These are phyloP conservation scores for Tillandsia fasciculata DNA, from an alignment of 176 grass and related monocot species.

Conservation along the genomic window DNA sequence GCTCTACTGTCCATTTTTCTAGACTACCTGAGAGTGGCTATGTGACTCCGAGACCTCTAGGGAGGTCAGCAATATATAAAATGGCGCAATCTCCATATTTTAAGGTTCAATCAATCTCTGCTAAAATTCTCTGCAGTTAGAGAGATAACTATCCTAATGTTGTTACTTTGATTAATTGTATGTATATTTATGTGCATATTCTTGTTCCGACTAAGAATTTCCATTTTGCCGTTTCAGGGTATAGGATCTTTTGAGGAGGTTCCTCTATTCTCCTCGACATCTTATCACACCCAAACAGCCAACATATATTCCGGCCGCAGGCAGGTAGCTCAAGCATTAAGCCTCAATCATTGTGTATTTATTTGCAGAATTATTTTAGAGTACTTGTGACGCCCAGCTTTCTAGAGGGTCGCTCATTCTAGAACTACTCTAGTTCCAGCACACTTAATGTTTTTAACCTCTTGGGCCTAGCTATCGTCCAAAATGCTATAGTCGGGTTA, in stretches of 20 bases:
- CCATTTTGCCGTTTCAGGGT: slow-evolving; percentile 23
- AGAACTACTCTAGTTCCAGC: no score
- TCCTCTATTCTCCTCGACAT: slow-evolving; percentile 21
- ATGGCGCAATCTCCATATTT: slow-evolving; percentile 56
- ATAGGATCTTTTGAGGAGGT: slow-evolving; percentile 25
- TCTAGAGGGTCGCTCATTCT: no score
- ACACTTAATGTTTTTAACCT: no score
- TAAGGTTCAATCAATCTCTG: slow-evolving; percentile 26
- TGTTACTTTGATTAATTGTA: not conserved
- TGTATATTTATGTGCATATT: not conserved
- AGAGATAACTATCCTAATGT: slow-evolving; percentile 1
- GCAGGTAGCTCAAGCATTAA: slow-evolving; percentile 31
- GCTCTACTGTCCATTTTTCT: slow-evolving; percentile 25
- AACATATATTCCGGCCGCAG: slow-evolving; percentile 33
- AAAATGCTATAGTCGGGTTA: no score
- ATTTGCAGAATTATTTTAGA: not conserved
- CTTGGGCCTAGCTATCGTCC: no score
- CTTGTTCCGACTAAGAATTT: slow-evolving; percentile 15
- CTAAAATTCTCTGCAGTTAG: slow-evolving; percentile 6
- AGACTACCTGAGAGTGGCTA: slow-evolving; percentile 19
- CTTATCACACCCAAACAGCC: slow-evolving; percentile 10
- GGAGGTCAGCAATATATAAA: slow-evolving; percentile 40
- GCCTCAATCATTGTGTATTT: slow-evolving; percentile 4
- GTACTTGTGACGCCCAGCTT: no score
- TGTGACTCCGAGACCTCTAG: slow-evolving; percentile 6